These are phyloP conservation scores for Aspergillus steynii DNA, from an alignment of 495 filamentous ascomycete species.

Conservation along the genomic window DNA sequence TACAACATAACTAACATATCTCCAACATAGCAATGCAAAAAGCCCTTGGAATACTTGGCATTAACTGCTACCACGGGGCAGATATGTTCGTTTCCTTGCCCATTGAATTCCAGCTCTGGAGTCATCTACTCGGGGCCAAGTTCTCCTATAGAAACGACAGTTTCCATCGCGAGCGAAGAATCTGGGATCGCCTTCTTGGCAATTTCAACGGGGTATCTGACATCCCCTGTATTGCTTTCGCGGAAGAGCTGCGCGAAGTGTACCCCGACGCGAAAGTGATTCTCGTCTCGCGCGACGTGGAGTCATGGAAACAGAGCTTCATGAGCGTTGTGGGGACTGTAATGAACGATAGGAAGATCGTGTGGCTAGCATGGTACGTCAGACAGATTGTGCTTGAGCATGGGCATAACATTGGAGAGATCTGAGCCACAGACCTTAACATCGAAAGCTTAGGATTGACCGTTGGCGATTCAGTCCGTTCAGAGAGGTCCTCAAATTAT, in stretches of 20 bases:
- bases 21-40: background rate
- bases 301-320: slow-evolving; percentile 7
- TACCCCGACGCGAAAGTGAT: slow-evolving; percentile 15
- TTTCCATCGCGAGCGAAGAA: background rate
- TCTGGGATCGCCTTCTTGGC: background rate
- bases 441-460: background rate
- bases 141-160: background rate
- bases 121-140: background rate
- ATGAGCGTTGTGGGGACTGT: background rate
- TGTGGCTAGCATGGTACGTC: background rate
- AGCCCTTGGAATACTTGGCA: background rate
- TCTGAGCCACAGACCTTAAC: background rate
- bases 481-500: background rate
- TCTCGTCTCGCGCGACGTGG: slow-evolving; percentile 7
- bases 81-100: background rate
- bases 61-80: background rate
- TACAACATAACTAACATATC: background rate
- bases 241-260: slow-evolving; percentile 9
- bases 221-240: slow-evolving; percentile 4
- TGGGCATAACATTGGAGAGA: background rate
- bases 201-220: background rate
- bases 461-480: background rate
- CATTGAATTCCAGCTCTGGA: background rate
- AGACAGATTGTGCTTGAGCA: background rate
- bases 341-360: slow-evolving; percentile 8